Conservation (phyloP, 768 basidiomycete genomes). For the Phaffia australis region DNA sequence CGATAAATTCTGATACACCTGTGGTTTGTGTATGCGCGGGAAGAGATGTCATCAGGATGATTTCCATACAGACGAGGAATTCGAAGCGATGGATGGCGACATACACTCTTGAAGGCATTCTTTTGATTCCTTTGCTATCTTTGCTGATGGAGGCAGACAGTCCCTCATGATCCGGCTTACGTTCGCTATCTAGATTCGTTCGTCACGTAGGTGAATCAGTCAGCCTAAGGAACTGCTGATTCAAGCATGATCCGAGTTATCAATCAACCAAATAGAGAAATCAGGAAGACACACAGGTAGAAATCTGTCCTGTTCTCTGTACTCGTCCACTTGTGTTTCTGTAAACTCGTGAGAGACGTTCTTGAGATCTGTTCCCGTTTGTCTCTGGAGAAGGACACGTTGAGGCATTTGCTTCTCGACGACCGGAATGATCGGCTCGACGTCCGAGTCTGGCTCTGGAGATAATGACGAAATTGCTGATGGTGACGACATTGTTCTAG, state of each 20-base stretch:
- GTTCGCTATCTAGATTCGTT: slow-evolving; percentile 66
- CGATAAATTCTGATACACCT: no score
- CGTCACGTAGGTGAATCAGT: no score
- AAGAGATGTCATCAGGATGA: not conserved
- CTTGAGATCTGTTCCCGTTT: no score
- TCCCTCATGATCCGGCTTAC: slow-evolving; percentile 94
- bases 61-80: slow-evolving; percentile 3
- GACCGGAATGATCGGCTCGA: no score
- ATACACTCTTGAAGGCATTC: slow-evolving; percentile 98
- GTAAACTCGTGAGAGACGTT: slow-evolving; percentile 53
- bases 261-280: no score
- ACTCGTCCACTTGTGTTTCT: slow-evolving; percentile 86
- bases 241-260: not conserved
- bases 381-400: no score
- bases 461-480: no score
- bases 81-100: slow-evolving; percentile 38
- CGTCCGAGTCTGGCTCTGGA: no score
- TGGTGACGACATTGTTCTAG: no score
- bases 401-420: no score
- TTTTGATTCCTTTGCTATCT: slow-evolving; percentile 96
- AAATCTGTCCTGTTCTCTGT: slow-evolving; percentile 87
- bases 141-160: slow-evolving; percentile 75
- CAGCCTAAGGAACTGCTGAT: no score
- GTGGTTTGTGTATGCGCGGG: no score
- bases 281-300: slow-evolving; percentile 54